A percentile compares a stretch with the other conserved stretches of the same genome.
phyloP scores from a whole-genome alignment of 441 rosid genomes.

The Bocquillonia castaneifolia region DNA sequence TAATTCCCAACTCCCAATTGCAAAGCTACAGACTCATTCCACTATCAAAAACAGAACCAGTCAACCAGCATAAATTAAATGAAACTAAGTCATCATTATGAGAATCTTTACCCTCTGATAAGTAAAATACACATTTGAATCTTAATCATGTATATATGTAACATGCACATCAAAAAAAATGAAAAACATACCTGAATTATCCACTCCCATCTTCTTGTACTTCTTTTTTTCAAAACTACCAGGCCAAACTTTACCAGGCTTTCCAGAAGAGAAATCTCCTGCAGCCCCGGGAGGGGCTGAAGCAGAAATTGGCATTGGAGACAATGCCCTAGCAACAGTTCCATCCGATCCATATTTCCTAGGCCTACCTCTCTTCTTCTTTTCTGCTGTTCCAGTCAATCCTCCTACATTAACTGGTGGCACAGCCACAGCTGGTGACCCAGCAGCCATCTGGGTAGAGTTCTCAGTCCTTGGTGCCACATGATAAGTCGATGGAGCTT shows the following conservation, averaged over 20 bases:
- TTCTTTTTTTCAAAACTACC: slow-evolving; percentile 51
- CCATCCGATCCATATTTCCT: slow-evolving; percentile 89
- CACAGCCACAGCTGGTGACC: slow-evolving; percentile 30
- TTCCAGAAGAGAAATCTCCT: slow-evolving; percentile 52
- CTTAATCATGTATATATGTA: background rate
- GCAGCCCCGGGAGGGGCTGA: slow-evolving; percentile 51
- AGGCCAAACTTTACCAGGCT: slow-evolving; percentile 50
- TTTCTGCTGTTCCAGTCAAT: slow-evolving; percentile 38
- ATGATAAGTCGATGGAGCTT: slow-evolving; percentile 76
- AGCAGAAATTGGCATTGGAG: slow-evolving; percentile 68
- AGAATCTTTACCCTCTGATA: background rate
- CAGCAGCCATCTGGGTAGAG: slow-evolving; percentile 37
- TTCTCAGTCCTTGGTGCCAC: slow-evolving; percentile 67
- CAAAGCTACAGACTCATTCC: slow-evolving; percentile 9
- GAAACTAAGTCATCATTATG: slow-evolving; percentile 7
- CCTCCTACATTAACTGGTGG: slow-evolving; percentile 38
- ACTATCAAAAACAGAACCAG: slow-evolving; percentile 11
- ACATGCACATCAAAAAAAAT: background rate
- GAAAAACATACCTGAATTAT: slow-evolving; percentile 44
- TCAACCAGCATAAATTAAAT: slow-evolving; percentile 1
- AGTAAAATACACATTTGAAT: background rate
- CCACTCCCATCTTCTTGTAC: slow-evolving; percentile 46
- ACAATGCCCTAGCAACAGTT: slow-evolving; percentile 43
- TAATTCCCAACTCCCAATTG: slow-evolving; percentile 21
- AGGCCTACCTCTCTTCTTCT: slow-evolving; percentile 94